Evolutionary conservation across 2,329 filamentous ascomycete species (phyloP).

Genomic region (Cladosporium oxysporum): DNA sequence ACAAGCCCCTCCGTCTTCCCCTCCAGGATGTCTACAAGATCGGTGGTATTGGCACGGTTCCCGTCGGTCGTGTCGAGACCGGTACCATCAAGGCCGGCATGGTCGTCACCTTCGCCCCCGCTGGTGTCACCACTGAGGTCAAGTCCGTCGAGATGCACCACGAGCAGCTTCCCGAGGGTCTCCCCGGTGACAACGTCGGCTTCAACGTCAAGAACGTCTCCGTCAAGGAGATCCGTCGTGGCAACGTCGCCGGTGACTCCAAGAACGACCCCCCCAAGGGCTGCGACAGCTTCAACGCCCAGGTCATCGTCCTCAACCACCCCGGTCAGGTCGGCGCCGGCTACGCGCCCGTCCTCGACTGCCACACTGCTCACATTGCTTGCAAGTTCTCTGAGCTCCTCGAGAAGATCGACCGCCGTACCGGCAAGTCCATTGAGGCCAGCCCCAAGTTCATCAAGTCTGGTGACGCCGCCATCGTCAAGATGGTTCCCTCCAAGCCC

Average conservation of each 20-base stretch:
- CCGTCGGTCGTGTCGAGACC: conserved; percentile 99
- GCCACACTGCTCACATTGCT: conserved; percentile 99
- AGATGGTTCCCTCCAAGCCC: conserved; percentile 99
- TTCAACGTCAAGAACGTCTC: conserved; percentile 99
- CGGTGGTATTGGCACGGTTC: conserved; percentile 99
- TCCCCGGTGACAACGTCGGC: conserved; percentile 99
- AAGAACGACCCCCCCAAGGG: conserved; percentile 97
- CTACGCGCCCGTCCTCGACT: conserved; percentile 98
- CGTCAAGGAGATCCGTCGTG: conserved; percentile 99
- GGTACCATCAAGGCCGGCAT: conserved; percentile 84
- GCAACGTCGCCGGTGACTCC: conserved; percentile 99
- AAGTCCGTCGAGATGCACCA: conserved; percentile 99
- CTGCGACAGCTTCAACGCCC: conserved; percentile 94
- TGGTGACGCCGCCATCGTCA: conserved; percentile 99
- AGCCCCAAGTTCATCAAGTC: conserved; percentile 99
- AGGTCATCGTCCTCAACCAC: conserved; percentile 99
- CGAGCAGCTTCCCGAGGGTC: conserved; percentile 94
- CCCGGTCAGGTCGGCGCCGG: conserved; percentile 98
- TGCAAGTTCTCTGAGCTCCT: conserved; percentile 99
- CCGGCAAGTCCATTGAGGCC: conserved; percentile 92
- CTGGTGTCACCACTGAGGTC: conserved; percentile 99
- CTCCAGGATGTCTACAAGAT: conserved; percentile 99
- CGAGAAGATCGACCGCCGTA: conserved; percentile 99
- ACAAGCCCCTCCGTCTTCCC: conserved; percentile 99
- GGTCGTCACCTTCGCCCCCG: conserved; percentile 97